phyloP scores from a whole-genome alignment of 306 rosid species.

The Fragaria nilgerrensis region DNA sequence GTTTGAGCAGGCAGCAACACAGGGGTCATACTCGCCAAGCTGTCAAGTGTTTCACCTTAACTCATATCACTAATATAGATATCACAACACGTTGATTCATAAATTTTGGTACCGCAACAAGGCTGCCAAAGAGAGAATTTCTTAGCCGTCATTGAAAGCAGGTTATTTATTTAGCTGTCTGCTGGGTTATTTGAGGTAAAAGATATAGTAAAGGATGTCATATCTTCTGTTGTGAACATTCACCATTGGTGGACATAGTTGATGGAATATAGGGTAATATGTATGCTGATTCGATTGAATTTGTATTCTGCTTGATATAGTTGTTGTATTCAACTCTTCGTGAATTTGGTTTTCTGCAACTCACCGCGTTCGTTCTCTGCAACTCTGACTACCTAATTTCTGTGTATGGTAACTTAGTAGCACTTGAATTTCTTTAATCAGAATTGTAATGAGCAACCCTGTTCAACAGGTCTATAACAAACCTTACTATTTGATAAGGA shows the following conservation, averaged over 20 bases:
- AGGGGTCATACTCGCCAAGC: slow-evolving; percentile 54
- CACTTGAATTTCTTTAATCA: background rate
- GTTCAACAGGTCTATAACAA: background rate
- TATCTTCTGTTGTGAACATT: slow-evolving; percentile 4
- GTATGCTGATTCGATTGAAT: background rate
- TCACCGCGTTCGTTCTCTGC: background rate
- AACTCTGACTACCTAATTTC: background rate
- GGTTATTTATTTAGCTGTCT: background rate
- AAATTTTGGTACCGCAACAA: slow-evolving; percentile 18
- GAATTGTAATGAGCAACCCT: background rate
- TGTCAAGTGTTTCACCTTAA: slow-evolving; percentile 87
- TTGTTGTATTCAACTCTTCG: background rate
- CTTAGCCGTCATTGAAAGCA: slow-evolving; percentile 1
- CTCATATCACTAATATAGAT: slow-evolving; percentile 51
- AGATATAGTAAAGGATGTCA: background rate
- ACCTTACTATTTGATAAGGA: background rate
- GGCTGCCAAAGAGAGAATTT: slow-evolving; percentile 12
- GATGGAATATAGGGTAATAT: slow-evolving; percentile 24
- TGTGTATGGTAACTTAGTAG: background rate
- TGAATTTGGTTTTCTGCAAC: slow-evolving; percentile 7
- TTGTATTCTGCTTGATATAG: background rate
- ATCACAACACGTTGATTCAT: slow-evolving; percentile 22
- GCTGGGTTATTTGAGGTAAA: slow-evolving; percentile 14
- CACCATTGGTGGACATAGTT: slow-evolving; percentile 17
- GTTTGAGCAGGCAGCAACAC: slow-evolving; percentile 66